Conservation (phyloP, 495 filamentous ascomycete species). For the Platismatia glauca region DNA sequence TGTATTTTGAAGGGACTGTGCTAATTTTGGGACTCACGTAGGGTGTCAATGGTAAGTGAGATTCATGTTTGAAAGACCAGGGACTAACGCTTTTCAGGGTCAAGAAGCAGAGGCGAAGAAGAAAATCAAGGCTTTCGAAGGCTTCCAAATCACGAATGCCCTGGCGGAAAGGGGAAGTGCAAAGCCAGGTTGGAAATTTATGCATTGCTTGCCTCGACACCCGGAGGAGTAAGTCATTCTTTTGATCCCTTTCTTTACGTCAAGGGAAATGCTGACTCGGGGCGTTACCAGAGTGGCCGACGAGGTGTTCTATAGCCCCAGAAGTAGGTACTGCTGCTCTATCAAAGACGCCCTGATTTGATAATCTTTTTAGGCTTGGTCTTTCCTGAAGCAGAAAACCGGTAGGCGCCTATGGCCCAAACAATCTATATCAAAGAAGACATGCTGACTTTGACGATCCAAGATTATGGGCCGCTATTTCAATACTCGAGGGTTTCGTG, state of each 20-base stretch:
- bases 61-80: not conserved
- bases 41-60: constrained; percentile 1
- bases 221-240: constrained; percentile 53
- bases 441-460: not conserved
- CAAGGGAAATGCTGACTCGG: not conserved
- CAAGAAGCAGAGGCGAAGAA: constrained; percentile 76
- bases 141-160: constrained; percentile 81
- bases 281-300: constrained; percentile 51
- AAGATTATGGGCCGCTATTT: constrained; percentile 71
- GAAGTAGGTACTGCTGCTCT: constrained; percentile 38
- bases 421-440: not conserved
- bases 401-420: constrained; percentile 25
- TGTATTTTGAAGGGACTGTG: not conserved
- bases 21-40: not conserved
- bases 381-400: constrained; percentile 89
- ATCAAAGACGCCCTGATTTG: not conserved
- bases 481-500: constrained; percentile 80
- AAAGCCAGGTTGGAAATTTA: constrained; percentile 87
- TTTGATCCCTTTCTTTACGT: not conserved
- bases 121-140: constrained; percentile 70
- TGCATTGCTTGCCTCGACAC: constrained; percentile 97
- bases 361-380: constrained; percentile 43
- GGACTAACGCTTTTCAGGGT: constrained; percentile 39
- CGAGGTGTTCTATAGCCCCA: constrained; percentile 76
- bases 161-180: constrained; percentile 78